Percentiles rank a stretch among this genome's conserved stretches.
phyloP scores from a whole-genome alignment of 129 eudicot genomes.

The Escallonia herrerae region DNA sequence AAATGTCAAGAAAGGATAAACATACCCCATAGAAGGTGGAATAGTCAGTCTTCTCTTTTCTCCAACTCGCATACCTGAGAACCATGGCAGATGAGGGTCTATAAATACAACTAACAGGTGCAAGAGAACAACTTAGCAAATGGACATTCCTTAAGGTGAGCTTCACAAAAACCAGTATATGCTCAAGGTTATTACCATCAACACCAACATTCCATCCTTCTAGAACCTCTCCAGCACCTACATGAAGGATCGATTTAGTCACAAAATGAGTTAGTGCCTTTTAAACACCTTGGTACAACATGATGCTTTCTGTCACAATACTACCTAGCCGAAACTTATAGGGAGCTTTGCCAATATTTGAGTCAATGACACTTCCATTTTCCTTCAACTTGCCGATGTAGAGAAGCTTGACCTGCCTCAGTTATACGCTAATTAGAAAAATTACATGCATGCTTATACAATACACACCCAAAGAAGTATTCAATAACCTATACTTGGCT shows the following conservation, averaged over 20 bases:
- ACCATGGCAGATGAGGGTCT: background rate
- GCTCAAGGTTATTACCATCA: conserved; percentile 53
- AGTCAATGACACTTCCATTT: conserved; percentile 51
- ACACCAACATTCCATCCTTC: conserved; percentile 76
- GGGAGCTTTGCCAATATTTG: conserved; percentile 60
- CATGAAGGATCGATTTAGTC: conserved; percentile 3
- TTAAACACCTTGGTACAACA: background rate
- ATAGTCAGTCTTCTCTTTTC: conserved; percentile 64
- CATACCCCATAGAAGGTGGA: conserved; percentile 90
- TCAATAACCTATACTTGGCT: background rate
- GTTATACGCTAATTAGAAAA: too few species aligned
- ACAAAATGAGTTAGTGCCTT: background rate
- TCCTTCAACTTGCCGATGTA: conserved; percentile 68
- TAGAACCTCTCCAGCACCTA: conserved; percentile 54
- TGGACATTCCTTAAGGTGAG: background rate
- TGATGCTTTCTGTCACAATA: background rate
- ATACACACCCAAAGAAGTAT: background rate
- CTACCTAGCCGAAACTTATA: conserved; percentile 72
- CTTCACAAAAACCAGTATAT: background rate
- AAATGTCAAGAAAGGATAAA: background rate
- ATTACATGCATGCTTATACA: background rate
- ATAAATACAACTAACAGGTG: background rate
- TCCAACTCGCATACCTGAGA: conserved; percentile 84
- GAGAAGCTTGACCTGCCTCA: conserved; percentile 56
- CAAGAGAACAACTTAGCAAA: background rate